Percentiles rank a stretch among this genome's conserved stretches.
Evolutionary conservation across 2,329 filamentous ascomycete species (phyloP).

Genomic region (Talaromyces amestolkiae): DNA sequence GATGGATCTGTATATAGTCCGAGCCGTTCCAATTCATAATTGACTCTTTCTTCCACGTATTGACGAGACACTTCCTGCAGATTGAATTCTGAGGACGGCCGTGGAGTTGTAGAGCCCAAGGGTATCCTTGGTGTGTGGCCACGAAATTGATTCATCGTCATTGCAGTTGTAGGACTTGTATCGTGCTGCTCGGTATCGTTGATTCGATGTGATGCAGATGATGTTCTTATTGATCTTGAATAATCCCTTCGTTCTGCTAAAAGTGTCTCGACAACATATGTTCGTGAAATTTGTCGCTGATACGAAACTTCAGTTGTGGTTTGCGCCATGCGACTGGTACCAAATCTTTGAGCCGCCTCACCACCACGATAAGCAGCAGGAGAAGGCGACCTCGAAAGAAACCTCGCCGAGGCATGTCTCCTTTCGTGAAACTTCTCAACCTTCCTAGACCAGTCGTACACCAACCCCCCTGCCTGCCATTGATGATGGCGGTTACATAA

Average conservation of each 20-base stretch:
- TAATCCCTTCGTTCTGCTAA: neutral
- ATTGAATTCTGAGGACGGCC: too few species aligned
- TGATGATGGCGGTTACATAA: constrained; percentile 26
- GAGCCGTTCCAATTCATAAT: neutral
- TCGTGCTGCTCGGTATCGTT: neutral
- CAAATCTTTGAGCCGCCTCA: neutral
- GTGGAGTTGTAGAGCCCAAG: neutral
- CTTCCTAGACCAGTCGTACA: neutral
- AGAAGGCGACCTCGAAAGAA: neutral
- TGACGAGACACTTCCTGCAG: neutral
- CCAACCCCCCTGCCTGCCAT: constrained; percentile 20
- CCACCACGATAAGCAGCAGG: neutral
- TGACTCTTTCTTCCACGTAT: neutral
- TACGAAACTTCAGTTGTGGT: too few species aligned
- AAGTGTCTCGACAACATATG: neutral
- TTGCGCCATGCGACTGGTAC: neutral
- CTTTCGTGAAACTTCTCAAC: constrained; percentile 12
- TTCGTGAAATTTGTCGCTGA: too few species aligned
- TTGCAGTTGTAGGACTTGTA: neutral
- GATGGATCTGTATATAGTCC: neutral
- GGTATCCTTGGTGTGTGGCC: neutral
- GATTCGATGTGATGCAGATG: neutral
- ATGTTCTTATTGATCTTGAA: neutral
- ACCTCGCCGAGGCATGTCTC: neutral
- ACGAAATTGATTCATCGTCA: neutral